phyloP scores from a whole-genome alignment of 257 asterid species.

The Thymus quinquecostatus region DNA sequence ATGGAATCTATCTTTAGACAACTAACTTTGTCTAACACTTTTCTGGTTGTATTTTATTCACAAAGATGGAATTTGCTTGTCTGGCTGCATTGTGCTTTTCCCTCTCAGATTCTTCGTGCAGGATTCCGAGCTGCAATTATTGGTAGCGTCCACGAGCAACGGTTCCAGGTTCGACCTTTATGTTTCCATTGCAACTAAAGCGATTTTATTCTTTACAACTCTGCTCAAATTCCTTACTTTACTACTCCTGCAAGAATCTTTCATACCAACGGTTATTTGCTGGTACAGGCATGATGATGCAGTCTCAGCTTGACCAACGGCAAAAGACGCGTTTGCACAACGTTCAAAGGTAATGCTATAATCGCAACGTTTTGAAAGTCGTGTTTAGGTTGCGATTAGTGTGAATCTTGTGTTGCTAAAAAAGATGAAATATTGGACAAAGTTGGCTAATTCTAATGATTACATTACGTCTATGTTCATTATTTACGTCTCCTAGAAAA shows the following conservation, averaged over 20 bases:
- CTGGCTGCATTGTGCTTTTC: conserved; percentile 32
- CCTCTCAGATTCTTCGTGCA: conserved; percentile 29
- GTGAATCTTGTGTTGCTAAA: no score
- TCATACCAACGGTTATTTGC: not conserved
- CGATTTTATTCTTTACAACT: conserved; percentile 33
- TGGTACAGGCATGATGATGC: conserved; percentile 15
- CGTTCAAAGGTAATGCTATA: not conserved
- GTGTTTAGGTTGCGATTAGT: not conserved
- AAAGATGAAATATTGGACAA: no score
- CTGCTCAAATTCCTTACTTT: conserved; percentile 30
- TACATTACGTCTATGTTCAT: no score
- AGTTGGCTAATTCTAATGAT: not conserved
- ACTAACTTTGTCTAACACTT: conserved; percentile 22
- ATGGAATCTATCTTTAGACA: conserved; percentile 31
- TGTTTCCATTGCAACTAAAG: conserved; percentile 33
- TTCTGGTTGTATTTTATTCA: conserved; percentile 31
- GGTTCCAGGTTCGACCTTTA: conserved; percentile 33
- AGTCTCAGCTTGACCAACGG: not conserved
- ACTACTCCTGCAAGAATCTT: conserved; percentile 35
- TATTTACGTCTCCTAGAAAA: no score
- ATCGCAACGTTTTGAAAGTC: not conserved
- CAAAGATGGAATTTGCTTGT: conserved; percentile 35
- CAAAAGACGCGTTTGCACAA: not conserved
- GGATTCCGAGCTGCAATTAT: conserved; percentile 35
- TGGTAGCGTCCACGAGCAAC: conserved; percentile 31